A percentile compares a stretch with the other conserved stretches of the same genome.
Evolutionary conservation across 768 basidiomycete genomes (phyloP).

Genomic region (Termitomyces sp.): DNA sequence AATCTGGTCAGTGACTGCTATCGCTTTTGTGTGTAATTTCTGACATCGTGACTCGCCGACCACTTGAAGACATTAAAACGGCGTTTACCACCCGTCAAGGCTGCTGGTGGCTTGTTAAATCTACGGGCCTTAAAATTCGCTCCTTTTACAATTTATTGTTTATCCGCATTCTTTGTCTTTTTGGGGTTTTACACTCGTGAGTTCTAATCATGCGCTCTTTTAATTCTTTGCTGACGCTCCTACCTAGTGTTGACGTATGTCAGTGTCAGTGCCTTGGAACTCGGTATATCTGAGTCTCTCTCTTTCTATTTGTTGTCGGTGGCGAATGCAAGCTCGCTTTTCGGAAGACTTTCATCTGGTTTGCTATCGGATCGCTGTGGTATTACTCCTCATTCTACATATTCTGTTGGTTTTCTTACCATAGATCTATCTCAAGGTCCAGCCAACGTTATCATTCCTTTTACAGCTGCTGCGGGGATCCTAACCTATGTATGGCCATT

Average conservation of each 20-base stretch:
- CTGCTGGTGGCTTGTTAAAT: constrained; percentile 56
- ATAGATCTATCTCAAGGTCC: constrained; percentile 38
- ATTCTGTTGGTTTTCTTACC: background rate
- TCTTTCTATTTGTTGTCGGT: constrained; percentile 65
- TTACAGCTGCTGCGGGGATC: constrained; percentile 49
- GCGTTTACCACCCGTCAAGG: constrained; percentile 49
- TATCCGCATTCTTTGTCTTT: constrained; percentile 52
- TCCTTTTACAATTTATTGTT: constrained; percentile 54
- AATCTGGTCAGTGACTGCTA: background rate
- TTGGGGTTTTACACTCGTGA: constrained; percentile 67
- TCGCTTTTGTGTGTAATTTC: no score
- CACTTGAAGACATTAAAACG: constrained; percentile 35
- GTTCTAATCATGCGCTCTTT: constrained; percentile 11
- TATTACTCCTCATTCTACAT: constrained; percentile 15
- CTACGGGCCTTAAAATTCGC: constrained; percentile 45
- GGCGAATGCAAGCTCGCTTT: constrained; percentile 59
- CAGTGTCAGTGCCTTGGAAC: constrained; percentile 47
- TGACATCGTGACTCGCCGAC: no score
- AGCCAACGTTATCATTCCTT: constrained; percentile 67
- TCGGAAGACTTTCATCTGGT: constrained; percentile 57
- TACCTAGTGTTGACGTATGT: constrained; percentile 64
- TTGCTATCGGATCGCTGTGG: constrained; percentile 51
- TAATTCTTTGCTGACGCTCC: constrained; percentile 29
- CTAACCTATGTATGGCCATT: constrained; percentile 74
- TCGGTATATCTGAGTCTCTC: constrained; percentile 46